Evolutionary conservation across 2,329 filamentous ascomycete genomes (phyloP).

Genomic region (Dothiorella sarmentorum): DNA sequence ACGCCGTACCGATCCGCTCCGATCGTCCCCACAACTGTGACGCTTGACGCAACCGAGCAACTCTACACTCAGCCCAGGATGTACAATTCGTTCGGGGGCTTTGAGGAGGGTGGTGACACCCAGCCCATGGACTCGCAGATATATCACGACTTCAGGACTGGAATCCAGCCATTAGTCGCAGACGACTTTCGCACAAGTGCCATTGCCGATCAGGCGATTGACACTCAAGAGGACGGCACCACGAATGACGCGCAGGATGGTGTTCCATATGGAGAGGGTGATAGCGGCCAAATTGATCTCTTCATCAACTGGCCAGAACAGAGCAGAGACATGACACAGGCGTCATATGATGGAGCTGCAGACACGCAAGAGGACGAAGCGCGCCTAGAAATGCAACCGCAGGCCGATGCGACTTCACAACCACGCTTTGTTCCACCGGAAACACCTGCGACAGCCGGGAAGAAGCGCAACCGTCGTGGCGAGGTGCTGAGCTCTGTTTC

Average conservation of each 20-base stretch:
- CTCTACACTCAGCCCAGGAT: slow-evolving; percentile 24
- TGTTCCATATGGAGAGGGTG: slow-evolving; percentile 22
- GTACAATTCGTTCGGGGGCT: slow-evolving; percentile 37
- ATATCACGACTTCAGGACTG: slow-evolving; percentile 35
- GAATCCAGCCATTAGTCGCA: background rate
- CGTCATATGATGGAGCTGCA: background rate
- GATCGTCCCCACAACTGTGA: background rate
- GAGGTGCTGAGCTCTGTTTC: slow-evolving; percentile 41
- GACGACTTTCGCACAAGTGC: background rate
- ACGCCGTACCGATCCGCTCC: slow-evolving; percentile 12
- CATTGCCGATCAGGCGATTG: background rate
- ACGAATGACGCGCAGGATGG: background rate
- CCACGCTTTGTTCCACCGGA: slow-evolving; percentile 35
- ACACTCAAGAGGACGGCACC: background rate
- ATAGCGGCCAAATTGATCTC: slow-evolving; percentile 33
- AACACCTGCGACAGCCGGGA: slow-evolving; percentile 41
- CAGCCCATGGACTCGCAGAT: slow-evolving; percentile 47
- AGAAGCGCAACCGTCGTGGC: slow-evolving; percentile 39
- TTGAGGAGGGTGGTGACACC: slow-evolving; percentile 44
- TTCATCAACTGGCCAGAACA: slow-evolving; percentile 22
- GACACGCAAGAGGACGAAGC: background rate
- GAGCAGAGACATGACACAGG: background rate
- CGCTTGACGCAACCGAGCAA: background rate
- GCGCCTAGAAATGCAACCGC: slow-evolving; percentile 9
- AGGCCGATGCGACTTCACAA: slow-evolving; percentile 27